These are phyloP conservation scores for Saccharum officinarum DNA, from an alignment of 176 grass and related monocot genomes.

Conservation along the genomic window DNA sequence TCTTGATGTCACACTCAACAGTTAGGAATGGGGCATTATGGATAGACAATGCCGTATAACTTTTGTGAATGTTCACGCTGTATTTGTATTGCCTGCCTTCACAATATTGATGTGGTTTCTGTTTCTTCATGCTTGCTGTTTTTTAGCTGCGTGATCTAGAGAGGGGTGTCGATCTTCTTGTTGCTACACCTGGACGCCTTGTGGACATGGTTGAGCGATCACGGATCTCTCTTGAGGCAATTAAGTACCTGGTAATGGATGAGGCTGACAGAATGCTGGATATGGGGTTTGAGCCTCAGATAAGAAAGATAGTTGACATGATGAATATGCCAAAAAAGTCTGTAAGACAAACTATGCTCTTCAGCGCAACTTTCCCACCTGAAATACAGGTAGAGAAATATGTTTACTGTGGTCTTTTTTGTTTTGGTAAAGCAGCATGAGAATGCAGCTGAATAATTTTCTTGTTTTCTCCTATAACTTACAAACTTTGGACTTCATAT, in stretches of 20 bases:
- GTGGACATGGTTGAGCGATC: constrained; percentile 73
- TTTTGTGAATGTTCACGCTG: background rate
- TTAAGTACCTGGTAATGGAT: constrained; percentile 76
- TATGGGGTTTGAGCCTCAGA: constrained; percentile 97
- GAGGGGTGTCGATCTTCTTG: constrained; percentile 67
- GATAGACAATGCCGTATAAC: background rate
- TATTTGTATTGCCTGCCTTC: background rate
- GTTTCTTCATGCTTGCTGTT: constrained; percentile 17
- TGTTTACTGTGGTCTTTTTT: background rate
- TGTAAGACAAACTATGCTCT: constrained; percentile 79
- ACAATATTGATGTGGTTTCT: background rate
- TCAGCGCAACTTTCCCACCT: constrained; percentile 87
- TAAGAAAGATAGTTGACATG: constrained; percentile 70
- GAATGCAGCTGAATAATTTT: background rate
- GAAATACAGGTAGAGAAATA: constrained; percentile 62
- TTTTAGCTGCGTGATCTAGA: constrained; percentile 72
- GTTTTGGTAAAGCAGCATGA: background rate
- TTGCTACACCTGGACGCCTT: constrained; percentile 83
- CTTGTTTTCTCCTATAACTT: constrained; percentile 2
- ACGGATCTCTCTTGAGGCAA: constrained; percentile 66
- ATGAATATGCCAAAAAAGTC: constrained; percentile 71
- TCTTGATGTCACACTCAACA: background rate
- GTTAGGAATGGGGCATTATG: background rate
- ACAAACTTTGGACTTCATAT: background rate
- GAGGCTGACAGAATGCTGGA: constrained; percentile 96